Evolutionary conservation across 164 flowering plant genomes (phyloP).

Genomic region (Nymphaea thermarum): DNA sequence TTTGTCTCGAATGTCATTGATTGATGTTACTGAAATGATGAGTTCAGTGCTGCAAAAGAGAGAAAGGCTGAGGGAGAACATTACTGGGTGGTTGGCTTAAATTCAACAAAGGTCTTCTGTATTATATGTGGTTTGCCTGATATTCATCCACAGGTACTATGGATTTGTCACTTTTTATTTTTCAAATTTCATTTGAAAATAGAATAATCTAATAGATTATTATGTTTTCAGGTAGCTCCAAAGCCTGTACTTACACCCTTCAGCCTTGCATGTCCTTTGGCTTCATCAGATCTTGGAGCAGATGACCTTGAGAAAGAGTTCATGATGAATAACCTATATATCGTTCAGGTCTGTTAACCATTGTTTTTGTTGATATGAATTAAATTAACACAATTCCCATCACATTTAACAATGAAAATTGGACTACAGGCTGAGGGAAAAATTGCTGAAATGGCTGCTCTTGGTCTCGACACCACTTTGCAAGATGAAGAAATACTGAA

Average conservation of each 20-base stretch:
- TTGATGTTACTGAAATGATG: background rate
- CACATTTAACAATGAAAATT: too few species aligned
- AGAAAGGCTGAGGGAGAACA: constrained; percentile 49
- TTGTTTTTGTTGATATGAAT: background rate
- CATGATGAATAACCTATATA: constrained; percentile 50
- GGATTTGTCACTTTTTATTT: background rate
- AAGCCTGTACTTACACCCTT: constrained; percentile 75
- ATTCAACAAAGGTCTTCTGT: constrained; percentile 63
- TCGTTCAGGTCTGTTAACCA: constrained; percentile 41
- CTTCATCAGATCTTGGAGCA: constrained; percentile 92
- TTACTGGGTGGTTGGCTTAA: constrained; percentile 90
- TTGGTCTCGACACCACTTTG: constrained; percentile 38
- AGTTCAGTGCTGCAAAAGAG: constrained; percentile 52
- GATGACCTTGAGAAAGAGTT: constrained; percentile 85
- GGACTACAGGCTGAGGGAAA: constrained; percentile 42
- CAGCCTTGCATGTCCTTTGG: constrained; percentile 68
- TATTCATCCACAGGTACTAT: constrained; percentile 58
- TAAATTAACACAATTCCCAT: too few species aligned
- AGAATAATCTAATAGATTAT: too few species aligned
- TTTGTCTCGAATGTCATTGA: background rate
- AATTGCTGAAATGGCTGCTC: constrained; percentile 44
- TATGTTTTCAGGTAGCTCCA: constrained; percentile 51
- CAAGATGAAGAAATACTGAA: constrained; percentile 79
- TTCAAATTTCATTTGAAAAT: too few species aligned
- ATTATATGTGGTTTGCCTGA: constrained; percentile 78